These are phyloP conservation scores for Fusarium sp. DNA, from an alignment of 2,329 filamentous ascomycete species.

Conservation along the genomic window DNA sequence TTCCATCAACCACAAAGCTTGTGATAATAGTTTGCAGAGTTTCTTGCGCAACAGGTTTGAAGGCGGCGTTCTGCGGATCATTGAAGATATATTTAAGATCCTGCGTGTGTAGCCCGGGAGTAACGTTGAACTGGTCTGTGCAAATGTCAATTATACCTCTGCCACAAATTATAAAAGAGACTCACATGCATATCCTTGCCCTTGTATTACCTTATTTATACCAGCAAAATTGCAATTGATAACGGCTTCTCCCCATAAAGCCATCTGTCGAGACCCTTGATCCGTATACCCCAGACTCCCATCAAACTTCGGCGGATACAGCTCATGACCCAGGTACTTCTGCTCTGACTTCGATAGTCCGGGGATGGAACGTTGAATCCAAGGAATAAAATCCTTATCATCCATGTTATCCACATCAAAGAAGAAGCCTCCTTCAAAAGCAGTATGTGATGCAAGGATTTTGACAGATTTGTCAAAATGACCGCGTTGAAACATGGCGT, in stretches of 20 bases:
- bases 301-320: not conserved
- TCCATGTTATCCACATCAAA: not conserved
- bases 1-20: not conserved
- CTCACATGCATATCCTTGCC: not conserved
- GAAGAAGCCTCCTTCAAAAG: not conserved
- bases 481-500: not conserved
- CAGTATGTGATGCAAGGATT: not conserved
- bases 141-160: accelerated
- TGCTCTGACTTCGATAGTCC: not conserved
- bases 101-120: not conserved
- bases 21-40: not conserved
- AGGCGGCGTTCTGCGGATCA: not conserved
- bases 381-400: not conserved
- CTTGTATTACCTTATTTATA: not conserved
- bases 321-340: not conserved
- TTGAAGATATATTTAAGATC: not conserved
- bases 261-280: not conserved
- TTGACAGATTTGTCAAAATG: conserved; percentile 10
- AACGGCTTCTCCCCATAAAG: not conserved
- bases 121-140: not conserved
- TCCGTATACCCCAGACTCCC: not conserved
- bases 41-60: not conserved
- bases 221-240: not conserved
- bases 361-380: not conserved
- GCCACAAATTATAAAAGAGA: accelerated